Conservation (phyloP, 805 yeast species). For the Wickerhamiella kazuoi region DNA sequence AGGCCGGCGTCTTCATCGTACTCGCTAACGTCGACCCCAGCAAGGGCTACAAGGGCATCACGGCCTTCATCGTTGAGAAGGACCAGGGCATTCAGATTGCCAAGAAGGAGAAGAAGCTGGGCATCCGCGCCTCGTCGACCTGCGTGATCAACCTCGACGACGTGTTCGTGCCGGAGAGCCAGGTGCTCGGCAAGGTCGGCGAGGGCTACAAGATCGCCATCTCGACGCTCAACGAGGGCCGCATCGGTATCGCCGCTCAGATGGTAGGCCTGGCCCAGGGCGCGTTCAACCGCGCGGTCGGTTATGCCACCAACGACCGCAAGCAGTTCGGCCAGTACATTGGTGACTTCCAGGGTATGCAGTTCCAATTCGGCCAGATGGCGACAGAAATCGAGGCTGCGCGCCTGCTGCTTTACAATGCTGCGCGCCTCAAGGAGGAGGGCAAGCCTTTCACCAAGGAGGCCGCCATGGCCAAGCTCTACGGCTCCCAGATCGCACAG, state of each 20-base stretch:
- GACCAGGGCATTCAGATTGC: constrained; percentile 26
- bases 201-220: constrained; percentile 30
- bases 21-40: constrained; percentile 27
- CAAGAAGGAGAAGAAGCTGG: constrained; percentile 29
- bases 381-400: constrained; percentile 30
- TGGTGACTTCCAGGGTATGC: constrained; percentile 31
- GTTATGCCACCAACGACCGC: constrained; percentile 24
- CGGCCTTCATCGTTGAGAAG: constrained; percentile 27
- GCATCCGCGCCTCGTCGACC: constrained; percentile 28
- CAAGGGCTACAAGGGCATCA: constrained; percentile 28
- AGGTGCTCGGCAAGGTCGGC: constrained; percentile 27
- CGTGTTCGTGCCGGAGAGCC: constrained; percentile 25
- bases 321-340: constrained; percentile 27
- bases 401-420: constrained; percentile 26
- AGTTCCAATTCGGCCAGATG: constrained; percentile 28
- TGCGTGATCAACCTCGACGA: constrained; percentile 27
- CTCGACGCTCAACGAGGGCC: constrained; percentile 28
- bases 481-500: constrained; percentile 26
- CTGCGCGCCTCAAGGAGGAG: constrained; percentile 29
- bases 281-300: constrained; percentile 26
- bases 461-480: constrained; percentile 30
- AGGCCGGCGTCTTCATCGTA: constrained; percentile 26
- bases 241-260: constrained; percentile 30
- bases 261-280: constrained; percentile 30
- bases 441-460: constrained; percentile 25